Base-by-base conservation (phyloP, 305 asterid species). In the Stenogyne calaminthoides region DNA sequence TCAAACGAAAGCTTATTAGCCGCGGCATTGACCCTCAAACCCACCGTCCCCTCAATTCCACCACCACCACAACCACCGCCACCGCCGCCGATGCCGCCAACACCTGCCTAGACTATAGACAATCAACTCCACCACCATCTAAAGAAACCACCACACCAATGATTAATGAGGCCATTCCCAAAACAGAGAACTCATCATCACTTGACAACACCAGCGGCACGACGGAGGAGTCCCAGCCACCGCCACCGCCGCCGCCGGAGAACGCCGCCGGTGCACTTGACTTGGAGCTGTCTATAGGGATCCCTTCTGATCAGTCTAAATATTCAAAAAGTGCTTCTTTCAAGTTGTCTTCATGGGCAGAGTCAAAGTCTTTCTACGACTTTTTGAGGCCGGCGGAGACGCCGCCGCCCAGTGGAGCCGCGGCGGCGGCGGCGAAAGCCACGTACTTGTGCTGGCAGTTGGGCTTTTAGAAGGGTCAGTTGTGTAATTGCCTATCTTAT, bases 1-100 rank as follows among this genome's bases (percentile, higher is more conserved):
- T 92, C 14, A 92, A 90, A 64, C 88, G 97, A 60, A 90, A 92
- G 82, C 97, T 92, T 32, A 67, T 90, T 2, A 80, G 85, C 85
- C 86, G 91, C 9, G 97, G 96, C 63, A 83, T 92, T 49, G 97
- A 92, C 83, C 98, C 97, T 0, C 96, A 85, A 76, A 80, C 89
- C 9, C 98, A 90, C 81, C 88, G 88, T 5, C 82, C 83, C 2
- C 77, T 90, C 69, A 80, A 72, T 72, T 61, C 82, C 79, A 2
- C n/a, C n/a, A n/a, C n/a, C n/a, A n/a, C n/a, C n/a, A n/a, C n/a
- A n/a, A n/a, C n/a, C n/a, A n/a, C n/a, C n/a, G n/a, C 86, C 78
- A 0, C 84, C 77, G 20, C 76, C 54, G 52, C 52, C 0, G 16
- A n/a, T 51, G 10, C 57, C 42, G 11, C 75, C 4, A 6, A 63